These are phyloP conservation scores for Leccinum ochraceum DNA, from an alignment of 768 basidiomycete genomes.

Conservation along the genomic window DNA sequence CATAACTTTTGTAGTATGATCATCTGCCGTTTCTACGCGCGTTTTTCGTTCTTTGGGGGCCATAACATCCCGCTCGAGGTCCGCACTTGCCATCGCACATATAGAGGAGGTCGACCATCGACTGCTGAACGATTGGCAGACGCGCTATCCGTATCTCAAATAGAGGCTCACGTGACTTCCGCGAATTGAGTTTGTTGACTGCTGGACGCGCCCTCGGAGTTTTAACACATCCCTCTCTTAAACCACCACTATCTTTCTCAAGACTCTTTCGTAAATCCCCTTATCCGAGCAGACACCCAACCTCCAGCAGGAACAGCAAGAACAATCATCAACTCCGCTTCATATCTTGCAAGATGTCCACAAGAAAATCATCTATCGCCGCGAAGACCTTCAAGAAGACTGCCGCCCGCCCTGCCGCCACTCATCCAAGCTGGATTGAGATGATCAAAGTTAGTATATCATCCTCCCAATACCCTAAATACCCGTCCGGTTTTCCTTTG, in stretches of 20 bases:
- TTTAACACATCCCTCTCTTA: slow-evolving; percentile 41
- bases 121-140: slow-evolving; percentile 12
- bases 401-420: slow-evolving; percentile 32
- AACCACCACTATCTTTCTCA: slow-evolving; percentile 50
- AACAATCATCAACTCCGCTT: slow-evolving; percentile 11
- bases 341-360: slow-evolving; percentile 30
- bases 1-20: slow-evolving; percentile 19
- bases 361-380: slow-evolving; percentile 46
- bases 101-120: not conserved
- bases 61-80: slow-evolving; percentile 14
- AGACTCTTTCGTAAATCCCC: slow-evolving; percentile 22
- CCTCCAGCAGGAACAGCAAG: slow-evolving; percentile 19
- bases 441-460: slow-evolving; percentile 72
- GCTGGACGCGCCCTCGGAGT: slow-evolving; percentile 42
- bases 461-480: slow-evolving; percentile 11
- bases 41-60: slow-evolving; percentile 20
- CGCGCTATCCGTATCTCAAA: slow-evolving; percentile 33
- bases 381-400: slow-evolving; percentile 44
- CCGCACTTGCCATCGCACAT: slow-evolving; percentile 6
- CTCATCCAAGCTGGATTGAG: slow-evolving; percentile 63
- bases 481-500: slow-evolving; percentile 16
- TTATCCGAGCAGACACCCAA: slow-evolving; percentile 15
- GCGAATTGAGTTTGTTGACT: slow-evolving; percentile 43
- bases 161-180: slow-evolving; percentile 38
- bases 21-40: slow-evolving; percentile 1